Conservation (phyloP, 2,329 filamentous ascomycete genomes). For the Amauroascus verrucosus region DNA sequence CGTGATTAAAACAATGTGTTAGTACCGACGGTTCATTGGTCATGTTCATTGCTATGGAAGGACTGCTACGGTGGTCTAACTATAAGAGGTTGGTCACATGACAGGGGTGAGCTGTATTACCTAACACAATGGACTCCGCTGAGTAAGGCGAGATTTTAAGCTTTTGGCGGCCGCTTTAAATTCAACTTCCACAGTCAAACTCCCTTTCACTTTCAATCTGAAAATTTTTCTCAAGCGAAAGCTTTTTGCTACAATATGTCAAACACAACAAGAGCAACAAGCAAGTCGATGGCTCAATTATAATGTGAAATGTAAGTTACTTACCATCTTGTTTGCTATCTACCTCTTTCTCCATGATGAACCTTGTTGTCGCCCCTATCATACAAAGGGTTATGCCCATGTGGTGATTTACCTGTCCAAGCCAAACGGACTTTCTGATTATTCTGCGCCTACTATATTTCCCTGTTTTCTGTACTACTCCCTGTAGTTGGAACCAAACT, state of each 20-base stretch:
- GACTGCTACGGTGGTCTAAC: too few relatives aligned
- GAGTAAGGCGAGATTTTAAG: neutral
- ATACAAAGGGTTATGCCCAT: slow-evolving; percentile 30
- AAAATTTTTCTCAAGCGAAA: neutral
- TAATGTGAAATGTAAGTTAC: slow-evolving; percentile 21
- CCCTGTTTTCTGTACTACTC: neutral
- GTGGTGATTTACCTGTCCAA: slow-evolving; percentile 53
- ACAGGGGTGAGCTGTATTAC: too few relatives aligned
- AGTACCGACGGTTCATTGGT: too few relatives aligned
- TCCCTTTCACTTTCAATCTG: neutral
- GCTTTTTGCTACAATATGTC: neutral
- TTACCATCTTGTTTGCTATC: slow-evolving; percentile 14
- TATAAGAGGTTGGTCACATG: too few relatives aligned
- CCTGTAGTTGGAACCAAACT: neutral
- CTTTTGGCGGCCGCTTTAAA: neutral
- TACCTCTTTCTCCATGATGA: slow-evolving; percentile 42
- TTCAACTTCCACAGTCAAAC: neutral
- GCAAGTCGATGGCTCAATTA: neutral
- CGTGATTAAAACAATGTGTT: too few relatives aligned
- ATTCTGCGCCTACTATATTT: neutral
- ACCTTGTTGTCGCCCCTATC: slow-evolving; percentile 55
- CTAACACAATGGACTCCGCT: neutral
- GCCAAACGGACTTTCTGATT: slow-evolving; percentile 52
- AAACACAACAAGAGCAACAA: neutral
- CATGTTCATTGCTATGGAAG: too few relatives aligned